These are phyloP conservation scores for Mimosa pudica DNA, from an alignment of 306 rosid species.

Conservation along the genomic window DNA sequence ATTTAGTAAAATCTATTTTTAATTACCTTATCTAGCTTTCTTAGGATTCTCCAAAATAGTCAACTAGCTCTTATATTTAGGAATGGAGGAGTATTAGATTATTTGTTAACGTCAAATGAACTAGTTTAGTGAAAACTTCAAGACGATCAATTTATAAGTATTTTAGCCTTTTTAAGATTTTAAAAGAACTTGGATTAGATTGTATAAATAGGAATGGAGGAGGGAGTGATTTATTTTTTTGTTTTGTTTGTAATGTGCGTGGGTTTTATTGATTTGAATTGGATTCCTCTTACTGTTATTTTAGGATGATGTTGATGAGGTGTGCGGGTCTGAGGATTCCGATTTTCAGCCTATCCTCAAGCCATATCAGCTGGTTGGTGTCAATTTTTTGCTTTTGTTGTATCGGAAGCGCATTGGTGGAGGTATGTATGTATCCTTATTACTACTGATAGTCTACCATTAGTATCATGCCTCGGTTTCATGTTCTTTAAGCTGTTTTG, in stretches of 20 bases:
- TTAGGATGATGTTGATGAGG: conserved; percentile 84
- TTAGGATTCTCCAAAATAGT: too few relatives aligned
- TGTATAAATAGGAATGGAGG: too few relatives aligned
- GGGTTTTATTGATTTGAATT: conserved; percentile 14
- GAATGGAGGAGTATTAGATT: too few relatives aligned
- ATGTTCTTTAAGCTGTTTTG: background rate
- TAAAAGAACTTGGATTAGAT: too few relatives aligned
- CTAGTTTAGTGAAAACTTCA: too few relatives aligned
- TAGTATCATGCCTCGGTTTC: conserved; percentile 14
- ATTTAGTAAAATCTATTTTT: too few relatives aligned
- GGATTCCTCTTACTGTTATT: background rate
- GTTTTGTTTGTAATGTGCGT: background rate
- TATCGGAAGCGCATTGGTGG: conserved; percentile 89
- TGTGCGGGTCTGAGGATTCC: conserved; percentile 77
- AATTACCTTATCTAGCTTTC: too few relatives aligned
- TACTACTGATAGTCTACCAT: conserved; percentile 16
- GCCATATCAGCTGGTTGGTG: conserved; percentile 94
- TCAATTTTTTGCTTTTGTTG: conserved; percentile 87
- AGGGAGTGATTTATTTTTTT: background rate
- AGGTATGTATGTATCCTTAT: conserved; percentile 51
- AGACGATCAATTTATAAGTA: too few relatives aligned
- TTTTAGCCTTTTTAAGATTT: too few relatives aligned
- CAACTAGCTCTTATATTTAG: too few relatives aligned
- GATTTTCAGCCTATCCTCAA: conserved; percentile 89
- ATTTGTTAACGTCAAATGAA: too few relatives aligned